A percentile compares a stretch with the other conserved stretches of the same genome.
Conservation (phyloP, 148 eudicot species). For the Suaeda aralocaspica region DNA sequence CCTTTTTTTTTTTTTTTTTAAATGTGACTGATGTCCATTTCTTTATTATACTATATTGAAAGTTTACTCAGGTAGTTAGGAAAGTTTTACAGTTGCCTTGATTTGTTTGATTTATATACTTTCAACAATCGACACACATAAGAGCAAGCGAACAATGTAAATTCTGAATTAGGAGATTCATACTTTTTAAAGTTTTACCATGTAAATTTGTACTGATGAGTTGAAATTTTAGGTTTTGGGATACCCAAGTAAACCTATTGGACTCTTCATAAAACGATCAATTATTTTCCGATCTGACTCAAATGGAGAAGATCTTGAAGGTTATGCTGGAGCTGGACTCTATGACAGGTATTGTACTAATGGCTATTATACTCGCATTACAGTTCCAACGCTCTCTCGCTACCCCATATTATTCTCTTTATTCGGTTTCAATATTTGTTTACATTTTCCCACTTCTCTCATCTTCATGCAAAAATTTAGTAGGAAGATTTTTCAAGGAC, state of each 20-base stretch:
- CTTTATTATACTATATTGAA: too few species aligned
- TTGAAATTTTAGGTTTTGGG: slow-evolving; percentile 60
- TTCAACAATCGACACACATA: neutral
- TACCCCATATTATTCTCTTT: neutral
- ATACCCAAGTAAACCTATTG: slow-evolving; percentile 95
- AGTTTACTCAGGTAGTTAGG: too few species aligned
- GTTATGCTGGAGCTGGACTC: slow-evolving; percentile 99
- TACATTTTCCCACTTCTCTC: neutral
- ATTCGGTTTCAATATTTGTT: neutral
- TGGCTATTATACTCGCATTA: too few species aligned
- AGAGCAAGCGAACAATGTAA: neutral
- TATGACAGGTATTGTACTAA: slow-evolving; percentile 69
- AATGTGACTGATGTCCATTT: neutral
- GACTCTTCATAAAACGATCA: slow-evolving; percentile 79
- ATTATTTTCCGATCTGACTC: slow-evolving; percentile 98
- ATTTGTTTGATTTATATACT: too few species aligned
- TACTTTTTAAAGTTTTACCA: too few species aligned
- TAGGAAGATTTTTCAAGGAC: neutral
- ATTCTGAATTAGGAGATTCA: too few species aligned
- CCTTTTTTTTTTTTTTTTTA: neutral
- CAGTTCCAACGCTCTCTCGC: neutral
- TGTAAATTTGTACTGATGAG: neutral
- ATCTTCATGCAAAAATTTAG: neutral
- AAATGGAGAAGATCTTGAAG: slow-evolving; percentile 98
- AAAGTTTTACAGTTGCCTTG: too few species aligned